A percentile compares a stretch with the other conserved stretches of the same genome.
Conservation (phyloP, 495 filamentous ascomycete species). For the Aspergillus ellipticus region DNA sequence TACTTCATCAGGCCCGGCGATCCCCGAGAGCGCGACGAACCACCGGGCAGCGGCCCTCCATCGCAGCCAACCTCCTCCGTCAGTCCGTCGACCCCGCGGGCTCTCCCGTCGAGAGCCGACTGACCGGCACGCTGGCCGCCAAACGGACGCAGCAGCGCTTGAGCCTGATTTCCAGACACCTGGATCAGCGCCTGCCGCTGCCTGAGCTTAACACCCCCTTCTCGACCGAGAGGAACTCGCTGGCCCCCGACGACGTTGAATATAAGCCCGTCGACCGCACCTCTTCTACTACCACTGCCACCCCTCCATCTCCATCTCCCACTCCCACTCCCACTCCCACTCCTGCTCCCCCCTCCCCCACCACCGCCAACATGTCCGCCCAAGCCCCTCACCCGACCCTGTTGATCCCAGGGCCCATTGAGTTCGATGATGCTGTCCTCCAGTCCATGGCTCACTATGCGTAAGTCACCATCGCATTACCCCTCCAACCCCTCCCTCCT, state of each 20-base stretch:
- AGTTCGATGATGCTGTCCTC: constrained; percentile 97
- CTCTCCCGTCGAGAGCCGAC: constrained; percentile 31
- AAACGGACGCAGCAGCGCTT: constrained; percentile 61
- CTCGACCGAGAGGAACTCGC: constrained; percentile 57
- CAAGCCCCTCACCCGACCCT: constrained; percentile 78
- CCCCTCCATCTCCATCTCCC: constrained; percentile 7
- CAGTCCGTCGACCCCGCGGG: constrained; percentile 32
- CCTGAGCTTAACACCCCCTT: constrained; percentile 65
- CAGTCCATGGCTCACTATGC: constrained; percentile 94
- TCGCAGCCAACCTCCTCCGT: constrained; percentile 9
- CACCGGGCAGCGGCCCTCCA: constrained; percentile 11
- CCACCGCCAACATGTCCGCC: constrained; percentile 62
- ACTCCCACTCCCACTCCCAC: constrained; percentile 1
- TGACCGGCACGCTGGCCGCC: constrained; percentile 52
- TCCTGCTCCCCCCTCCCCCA: constrained; percentile 1
- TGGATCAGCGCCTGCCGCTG: constrained; percentile 58
- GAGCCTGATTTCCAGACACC: constrained; percentile 77
- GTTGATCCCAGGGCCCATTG: constrained; percentile 94
- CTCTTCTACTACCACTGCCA: constrained; percentile 23
- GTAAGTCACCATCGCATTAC: constrained; percentile 46
- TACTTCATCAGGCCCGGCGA: constrained; percentile 22
- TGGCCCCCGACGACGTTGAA: constrained; percentile 53
- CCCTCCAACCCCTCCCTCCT: too few species aligned
- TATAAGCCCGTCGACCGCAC: constrained; percentile 49
- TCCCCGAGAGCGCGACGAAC: constrained; percentile 25